Conservation (phyloP, 148 eudicot genomes). For the Rhododendron ovatum region DNA sequence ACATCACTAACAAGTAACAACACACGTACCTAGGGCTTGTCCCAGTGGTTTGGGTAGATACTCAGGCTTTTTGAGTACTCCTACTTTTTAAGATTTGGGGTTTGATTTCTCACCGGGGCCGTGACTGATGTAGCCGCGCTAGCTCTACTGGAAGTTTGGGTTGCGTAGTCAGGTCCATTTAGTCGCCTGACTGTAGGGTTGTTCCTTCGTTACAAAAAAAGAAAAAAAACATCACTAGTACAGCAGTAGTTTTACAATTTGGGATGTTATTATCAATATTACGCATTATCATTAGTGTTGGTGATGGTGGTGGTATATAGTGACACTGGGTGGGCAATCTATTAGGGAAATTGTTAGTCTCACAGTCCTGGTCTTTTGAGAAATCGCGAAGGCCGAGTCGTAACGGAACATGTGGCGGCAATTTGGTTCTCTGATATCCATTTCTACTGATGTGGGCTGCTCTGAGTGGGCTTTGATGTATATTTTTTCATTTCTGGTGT, state of each 20-base stretch:
- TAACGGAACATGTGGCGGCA: background rate
- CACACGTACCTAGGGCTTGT: too few relatives aligned
- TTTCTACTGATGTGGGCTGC: background rate
- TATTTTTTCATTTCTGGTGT: background rate
- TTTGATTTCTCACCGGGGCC: too few relatives aligned
- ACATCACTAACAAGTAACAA: slow-evolving; percentile 5
- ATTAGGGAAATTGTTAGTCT: background rate
- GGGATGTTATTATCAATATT: background rate
- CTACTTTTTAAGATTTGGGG: too few relatives aligned
- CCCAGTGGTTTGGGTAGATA: too few relatives aligned
- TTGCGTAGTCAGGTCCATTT: too few relatives aligned
- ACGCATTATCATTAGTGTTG: slow-evolving; percentile 10
- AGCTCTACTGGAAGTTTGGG: too few relatives aligned
- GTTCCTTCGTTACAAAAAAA: background rate
- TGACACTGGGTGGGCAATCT: slow-evolving; percentile 6
- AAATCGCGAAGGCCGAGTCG: background rate
- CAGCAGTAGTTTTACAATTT: background rate
- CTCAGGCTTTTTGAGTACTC: too few relatives aligned
- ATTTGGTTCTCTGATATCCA: background rate
- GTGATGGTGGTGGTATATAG: background rate
- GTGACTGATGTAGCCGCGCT: too few relatives aligned
- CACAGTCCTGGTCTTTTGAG: background rate
- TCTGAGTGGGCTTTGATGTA: background rate
- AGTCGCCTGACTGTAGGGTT: too few relatives aligned
- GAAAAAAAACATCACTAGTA: slow-evolving; percentile 15